Evolutionary conservation across 2,329 filamentous ascomycete species (phyloP), one percentile per base, ranked within the genome.

Genomic region (Cryphonectria radicalis): DNA sequence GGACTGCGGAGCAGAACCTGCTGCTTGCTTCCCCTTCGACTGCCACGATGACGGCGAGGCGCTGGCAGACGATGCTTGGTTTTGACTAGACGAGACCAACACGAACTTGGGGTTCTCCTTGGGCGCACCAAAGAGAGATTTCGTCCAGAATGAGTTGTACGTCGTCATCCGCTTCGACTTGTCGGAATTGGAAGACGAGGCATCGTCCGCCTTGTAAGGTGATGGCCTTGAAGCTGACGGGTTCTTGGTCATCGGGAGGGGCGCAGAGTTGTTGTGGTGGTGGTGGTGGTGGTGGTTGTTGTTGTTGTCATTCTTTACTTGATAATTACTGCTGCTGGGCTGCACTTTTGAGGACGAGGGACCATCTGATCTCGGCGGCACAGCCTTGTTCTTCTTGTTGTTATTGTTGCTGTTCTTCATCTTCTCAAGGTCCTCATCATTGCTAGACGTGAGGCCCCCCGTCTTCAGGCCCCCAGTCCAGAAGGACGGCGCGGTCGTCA

Each of bases 281-380:
- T 50, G 7, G 46, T n/a, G 19, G 22, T n/a, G 0, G 43, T 19
- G 19, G 43, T 46, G 17, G 17, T 22, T 7, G 43, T 22, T 28
- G 32, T 67, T 71, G 46, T 68, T 71, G 50, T 37, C 59, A 14
- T 65, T 66, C 14, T 42, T 57, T 28, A 68, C 43, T 1, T 66
- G 42, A 50, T 25, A n/a, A 50, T n/a, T 43, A 32, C 10, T 50
- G 43, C 42, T 65, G 42, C 43, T 53, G 6, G 43, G 17, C 35
- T 50, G 42, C 7, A 43, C 11, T 28, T 43, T 28, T 37, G 63
- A 65, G 8, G 63, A 65, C 2, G 63, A 65, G 14, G 63, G n/a
- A 22, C n/a, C 43, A 35, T 50, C 42, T 53, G 10, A 22, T 28
- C 63, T 65, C 4, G 63, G 43, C 6, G 63, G 63, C 43, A 37